These are phyloP conservation scores for Verticillium nubilum DNA, from an alignment of 2,329 filamentous ascomycete species.

Conservation along the genomic window DNA sequence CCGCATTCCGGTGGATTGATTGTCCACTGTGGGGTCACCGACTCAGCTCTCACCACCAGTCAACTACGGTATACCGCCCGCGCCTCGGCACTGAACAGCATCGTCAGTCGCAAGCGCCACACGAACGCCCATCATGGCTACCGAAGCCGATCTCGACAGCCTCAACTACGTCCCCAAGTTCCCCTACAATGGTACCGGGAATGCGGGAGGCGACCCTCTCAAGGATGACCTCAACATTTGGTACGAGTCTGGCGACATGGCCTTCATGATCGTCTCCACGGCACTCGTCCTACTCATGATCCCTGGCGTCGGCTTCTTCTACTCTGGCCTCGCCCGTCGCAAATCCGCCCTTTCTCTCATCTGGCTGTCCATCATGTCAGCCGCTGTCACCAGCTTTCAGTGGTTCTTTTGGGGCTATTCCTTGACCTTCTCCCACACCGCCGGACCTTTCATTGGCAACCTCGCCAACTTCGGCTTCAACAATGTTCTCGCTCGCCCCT, in stretches of 20 bases:
- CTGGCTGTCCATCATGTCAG: slow-evolving; percentile 85
- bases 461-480: slow-evolving; percentile 75
- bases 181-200: slow-evolving; percentile 59
- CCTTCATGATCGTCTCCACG: slow-evolving; percentile 76
- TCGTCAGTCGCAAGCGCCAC: slow-evolving; percentile 3
- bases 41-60: background rate
- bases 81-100: background rate
- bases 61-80: background rate
- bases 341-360: slow-evolving; percentile 87
- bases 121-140: slow-evolving; percentile 17
- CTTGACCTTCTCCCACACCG: slow-evolving; percentile 72
- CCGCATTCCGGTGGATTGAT: background rate
- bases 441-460: slow-evolving; percentile 71
- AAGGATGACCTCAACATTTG: slow-evolving; percentile 69
- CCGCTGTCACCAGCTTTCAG: slow-evolving; percentile 78
- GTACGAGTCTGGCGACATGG: slow-evolving; percentile 78
- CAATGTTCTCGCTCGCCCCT: slow-evolving; percentile 69
- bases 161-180: slow-evolving; percentile 40
- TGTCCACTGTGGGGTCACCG: background rate
- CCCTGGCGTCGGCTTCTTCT: slow-evolving; percentile 91
- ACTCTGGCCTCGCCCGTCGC: slow-evolving; percentile 80
- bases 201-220: slow-evolving; percentile 63
- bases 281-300: slow-evolving; percentile 89
- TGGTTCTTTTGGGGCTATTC: slow-evolving; percentile 96
- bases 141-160: slow-evolving; percentile 32